Conservation (phyloP, 2,329 filamentous ascomycete genomes). For the Diplodia corticola region DNA sequence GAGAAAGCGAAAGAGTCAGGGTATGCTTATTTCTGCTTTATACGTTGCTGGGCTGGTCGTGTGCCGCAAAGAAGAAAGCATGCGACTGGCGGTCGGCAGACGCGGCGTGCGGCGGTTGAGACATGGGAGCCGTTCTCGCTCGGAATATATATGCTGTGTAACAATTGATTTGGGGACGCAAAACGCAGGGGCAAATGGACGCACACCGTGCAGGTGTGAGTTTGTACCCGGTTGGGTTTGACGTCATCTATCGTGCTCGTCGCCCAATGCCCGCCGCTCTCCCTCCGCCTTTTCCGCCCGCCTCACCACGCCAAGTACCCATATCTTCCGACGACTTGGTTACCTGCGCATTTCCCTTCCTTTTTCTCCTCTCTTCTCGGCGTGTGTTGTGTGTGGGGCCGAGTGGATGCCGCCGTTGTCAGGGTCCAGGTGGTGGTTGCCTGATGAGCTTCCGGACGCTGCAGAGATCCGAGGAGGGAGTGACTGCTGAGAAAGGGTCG, state of each 20-base stretch:
- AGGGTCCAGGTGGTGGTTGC: not conserved
- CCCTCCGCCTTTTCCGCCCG: not conserved
- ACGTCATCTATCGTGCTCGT: not conserved
- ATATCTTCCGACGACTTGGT: not conserved
- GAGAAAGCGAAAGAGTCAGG: too few species aligned
- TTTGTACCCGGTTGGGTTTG: not conserved
- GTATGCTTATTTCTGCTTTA: not conserved
- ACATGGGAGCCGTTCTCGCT: not conserved
- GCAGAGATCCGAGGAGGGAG: not conserved
- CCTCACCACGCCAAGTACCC: not conserved
- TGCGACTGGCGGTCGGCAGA: not conserved
- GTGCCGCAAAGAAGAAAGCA: not conserved
- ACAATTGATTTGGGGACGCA: not conserved
- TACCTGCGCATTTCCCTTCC: not conserved
- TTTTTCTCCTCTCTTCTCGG: not conserved
- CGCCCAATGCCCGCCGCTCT: not conserved
- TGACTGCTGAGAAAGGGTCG: not conserved
- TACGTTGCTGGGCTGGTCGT: not conserved
- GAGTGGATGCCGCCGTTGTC: not conserved
- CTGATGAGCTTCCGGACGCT: not conserved
- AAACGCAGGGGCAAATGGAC: not conserved
- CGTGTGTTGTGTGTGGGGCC: not conserved
- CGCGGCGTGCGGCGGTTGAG: too few species aligned
- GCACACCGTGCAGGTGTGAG: not conserved
- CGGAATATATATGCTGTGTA: not conserved